A percentile compares a stretch with the other conserved stretches of the same genome.
Evolutionary conservation across 371 early-diverging fungal species (phyloP).

Genomic region (Nematocida ausubeli): DNA sequence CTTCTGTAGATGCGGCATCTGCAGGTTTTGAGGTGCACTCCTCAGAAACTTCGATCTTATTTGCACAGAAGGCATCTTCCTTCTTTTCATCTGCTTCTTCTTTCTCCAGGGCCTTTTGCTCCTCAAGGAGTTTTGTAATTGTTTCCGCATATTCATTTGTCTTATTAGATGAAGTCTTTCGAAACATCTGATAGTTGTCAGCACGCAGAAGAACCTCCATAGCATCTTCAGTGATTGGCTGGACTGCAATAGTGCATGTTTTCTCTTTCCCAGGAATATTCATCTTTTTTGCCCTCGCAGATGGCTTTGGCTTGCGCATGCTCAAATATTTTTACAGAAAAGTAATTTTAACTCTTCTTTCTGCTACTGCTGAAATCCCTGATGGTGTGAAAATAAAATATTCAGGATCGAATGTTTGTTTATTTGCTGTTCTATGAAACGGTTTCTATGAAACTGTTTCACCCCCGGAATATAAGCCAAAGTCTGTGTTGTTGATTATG

Average conservation of each 20-base stretch:
- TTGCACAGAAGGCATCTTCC: neutral
- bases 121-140: neutral
- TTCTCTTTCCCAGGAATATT: neutral
- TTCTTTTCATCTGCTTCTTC: neutral
- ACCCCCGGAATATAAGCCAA: constrained; percentile 6
- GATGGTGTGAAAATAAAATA: too few species aligned
- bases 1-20: neutral
- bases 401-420: constrained; percentile 5
- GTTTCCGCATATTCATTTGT: constrained; percentile 1
- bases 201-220: neutral
- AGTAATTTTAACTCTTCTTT: neutral
- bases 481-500: constrained; percentile 33
- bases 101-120: neutral
- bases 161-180: neutral
- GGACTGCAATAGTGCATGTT: neutral
- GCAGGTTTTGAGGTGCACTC: neutral
- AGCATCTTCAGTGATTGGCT: constrained; percentile 19
- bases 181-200: neutral
- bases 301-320: neutral
- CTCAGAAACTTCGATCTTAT: neutral
- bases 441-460: constrained; percentile 52
- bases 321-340: neutral
- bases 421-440: constrained; percentile 57
- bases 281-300: neutral
- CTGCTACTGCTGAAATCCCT: too few species aligned